Conservation (phyloP, 129 eudicot genomes). For the Escallonia herrerae region DNA sequence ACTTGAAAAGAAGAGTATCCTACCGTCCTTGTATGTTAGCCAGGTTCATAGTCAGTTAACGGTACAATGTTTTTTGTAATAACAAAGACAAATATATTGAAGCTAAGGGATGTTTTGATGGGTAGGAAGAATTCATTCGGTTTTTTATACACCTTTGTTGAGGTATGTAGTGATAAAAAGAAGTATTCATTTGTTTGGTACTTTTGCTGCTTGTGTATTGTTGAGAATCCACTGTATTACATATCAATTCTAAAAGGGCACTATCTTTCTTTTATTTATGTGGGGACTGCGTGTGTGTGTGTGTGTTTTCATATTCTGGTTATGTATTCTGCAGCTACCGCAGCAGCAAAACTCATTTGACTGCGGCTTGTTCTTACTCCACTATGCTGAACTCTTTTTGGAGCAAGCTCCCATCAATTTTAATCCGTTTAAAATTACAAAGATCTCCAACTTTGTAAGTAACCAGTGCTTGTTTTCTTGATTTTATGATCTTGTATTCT, state of each 20-base stretch:
- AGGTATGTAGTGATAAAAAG: too few species aligned
- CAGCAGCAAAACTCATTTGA: slow-evolving; percentile 85
- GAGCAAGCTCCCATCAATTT: slow-evolving; percentile 56
- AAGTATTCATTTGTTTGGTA: too few species aligned
- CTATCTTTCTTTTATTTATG: background rate
- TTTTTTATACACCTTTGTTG: too few species aligned
- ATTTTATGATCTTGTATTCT: slow-evolving; percentile 4
- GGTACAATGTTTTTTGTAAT: too few species aligned
- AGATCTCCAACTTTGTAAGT: slow-evolving; percentile 67
- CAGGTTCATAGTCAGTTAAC: too few species aligned
- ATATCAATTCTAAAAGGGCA: slow-evolving; percentile 3
- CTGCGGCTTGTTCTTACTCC: slow-evolving; percentile 92
- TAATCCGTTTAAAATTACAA: slow-evolving; percentile 58
- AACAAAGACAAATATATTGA: too few species aligned
- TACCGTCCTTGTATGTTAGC: too few species aligned
- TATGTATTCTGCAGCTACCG: slow-evolving; percentile 59
- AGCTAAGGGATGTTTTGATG: too few species aligned
- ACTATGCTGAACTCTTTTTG: slow-evolving; percentile 76
- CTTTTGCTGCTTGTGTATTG: background rate
- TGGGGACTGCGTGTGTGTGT: background rate
- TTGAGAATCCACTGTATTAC: background rate
- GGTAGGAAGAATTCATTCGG: too few species aligned
- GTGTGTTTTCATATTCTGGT: background rate
- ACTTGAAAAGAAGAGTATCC: too few species aligned
- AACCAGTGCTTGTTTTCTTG: background rate